These are phyloP conservation scores for Populus pruinosa DNA, from an alignment of 345 rosid species.

Conservation along the genomic window DNA sequence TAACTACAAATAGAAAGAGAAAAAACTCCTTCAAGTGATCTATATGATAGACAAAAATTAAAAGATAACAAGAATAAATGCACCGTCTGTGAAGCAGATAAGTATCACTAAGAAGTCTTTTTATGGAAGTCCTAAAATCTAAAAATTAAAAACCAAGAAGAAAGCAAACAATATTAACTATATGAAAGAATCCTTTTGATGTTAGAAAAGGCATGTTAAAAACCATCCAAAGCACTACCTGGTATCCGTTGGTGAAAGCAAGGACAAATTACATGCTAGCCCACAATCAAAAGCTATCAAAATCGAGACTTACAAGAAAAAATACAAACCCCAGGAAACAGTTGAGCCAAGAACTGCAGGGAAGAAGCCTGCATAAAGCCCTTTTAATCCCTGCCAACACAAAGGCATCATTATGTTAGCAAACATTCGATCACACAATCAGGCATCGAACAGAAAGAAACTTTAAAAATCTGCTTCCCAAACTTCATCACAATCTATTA, in stretches of 20 bases:
- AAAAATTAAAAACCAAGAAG: too few species aligned
- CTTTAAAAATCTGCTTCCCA: too few species aligned
- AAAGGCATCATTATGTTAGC: conserved; percentile 1
- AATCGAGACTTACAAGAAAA: conserved; percentile 69
- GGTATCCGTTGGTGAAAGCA: background rate
- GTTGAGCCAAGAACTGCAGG: conserved; percentile 90
- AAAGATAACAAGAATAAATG: too few species aligned
- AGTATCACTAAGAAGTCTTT: too few species aligned
- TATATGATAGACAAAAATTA: background rate
- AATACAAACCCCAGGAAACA: conserved; percentile 83
- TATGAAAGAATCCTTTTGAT: too few species aligned
- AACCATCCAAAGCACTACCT: too few species aligned
- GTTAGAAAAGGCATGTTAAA: too few species aligned
- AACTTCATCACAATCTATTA: too few species aligned
- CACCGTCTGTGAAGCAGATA: too few species aligned
- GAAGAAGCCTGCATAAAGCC: conserved; percentile 81
- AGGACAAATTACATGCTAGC: background rate
- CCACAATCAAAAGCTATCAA: background rate
- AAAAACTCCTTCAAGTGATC: background rate
- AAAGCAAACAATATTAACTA: too few species aligned
- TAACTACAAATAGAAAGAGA: conserved; percentile 44
- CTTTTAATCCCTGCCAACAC: conserved; percentile 62
- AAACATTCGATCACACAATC: background rate
- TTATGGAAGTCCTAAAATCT: too few species aligned
- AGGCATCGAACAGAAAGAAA: background rate